Conservation (phyloP, 257 asterid genomes). For the Solanum pinnatisectum region DNA sequence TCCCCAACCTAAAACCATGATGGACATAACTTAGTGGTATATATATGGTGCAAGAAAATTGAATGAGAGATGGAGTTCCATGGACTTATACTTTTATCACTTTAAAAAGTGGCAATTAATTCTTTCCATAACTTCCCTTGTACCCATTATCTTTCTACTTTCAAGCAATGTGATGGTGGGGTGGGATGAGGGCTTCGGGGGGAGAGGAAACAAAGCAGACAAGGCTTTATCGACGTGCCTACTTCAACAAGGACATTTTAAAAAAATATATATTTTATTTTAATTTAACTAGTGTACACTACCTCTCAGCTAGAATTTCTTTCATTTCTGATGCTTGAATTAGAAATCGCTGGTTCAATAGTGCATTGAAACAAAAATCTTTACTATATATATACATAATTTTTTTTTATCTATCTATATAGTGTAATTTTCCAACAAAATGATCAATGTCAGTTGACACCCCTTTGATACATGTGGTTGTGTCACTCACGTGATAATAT, state of each 20-base stretch:
- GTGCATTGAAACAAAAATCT: neutral
- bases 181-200: no score
- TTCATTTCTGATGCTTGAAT: neutral
- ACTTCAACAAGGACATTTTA: no score
- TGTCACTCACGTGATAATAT: neutral
- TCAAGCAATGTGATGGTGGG: neutral
- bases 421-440: neutral
- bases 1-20: neutral
- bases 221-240: no score
- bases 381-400: neutral
- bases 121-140: neutral
- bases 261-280: no score
- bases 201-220: no score
- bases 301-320: neutral
- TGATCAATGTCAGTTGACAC: neutral
- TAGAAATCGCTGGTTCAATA: neutral
- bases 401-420: no score
- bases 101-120: neutral
- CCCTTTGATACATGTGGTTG: neutral
- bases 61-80: neutral
- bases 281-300: neutral
- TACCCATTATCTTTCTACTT: neutral
- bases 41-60: neutral
- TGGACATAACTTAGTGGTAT: neutral
- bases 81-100: neutral